Conservation (phyloP, 2,329 filamentous ascomycete genomes). For the Beauveria sp. region DNA sequence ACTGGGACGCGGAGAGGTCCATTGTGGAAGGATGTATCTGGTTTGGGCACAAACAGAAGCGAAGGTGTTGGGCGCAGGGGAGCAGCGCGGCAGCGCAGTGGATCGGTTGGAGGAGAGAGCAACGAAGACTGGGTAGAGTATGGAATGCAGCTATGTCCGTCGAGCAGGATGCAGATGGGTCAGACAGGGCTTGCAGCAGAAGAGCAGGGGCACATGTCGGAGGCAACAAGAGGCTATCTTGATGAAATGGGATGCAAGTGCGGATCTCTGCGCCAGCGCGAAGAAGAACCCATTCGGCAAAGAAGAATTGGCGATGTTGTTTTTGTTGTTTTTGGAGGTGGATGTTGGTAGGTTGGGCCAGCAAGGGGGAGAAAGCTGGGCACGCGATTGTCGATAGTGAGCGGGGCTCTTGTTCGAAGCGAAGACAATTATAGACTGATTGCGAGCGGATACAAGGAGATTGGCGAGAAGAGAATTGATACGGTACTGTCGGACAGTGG, state of each 20-base stretch:
- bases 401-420: background rate
- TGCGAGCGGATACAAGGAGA: background rate
- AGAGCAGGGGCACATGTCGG: conserved; percentile 3
- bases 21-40: conserved; percentile 16
- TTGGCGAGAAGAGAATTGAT: background rate
- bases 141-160: background rate
- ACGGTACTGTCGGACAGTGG: background rate
- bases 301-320: background rate
- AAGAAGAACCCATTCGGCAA: background rate
- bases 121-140: background rate
- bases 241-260: background rate
- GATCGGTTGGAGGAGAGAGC: background rate
- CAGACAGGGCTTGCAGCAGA: conserved; percentile 5
- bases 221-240: background rate
- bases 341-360: background rate
- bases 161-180: background rate
- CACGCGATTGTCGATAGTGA: background rate
- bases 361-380: background rate
- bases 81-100: background rate
- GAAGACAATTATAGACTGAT: background rate
- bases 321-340: background rate
- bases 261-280: conserved; percentile 9
- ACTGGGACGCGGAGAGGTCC: conserved; percentile 21
- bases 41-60: background rate
- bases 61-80: background rate